Evolutionary conservation across 2,329 filamentous ascomycete genomes (phyloP).

Genomic region (Talaromyces sp.): DNA sequence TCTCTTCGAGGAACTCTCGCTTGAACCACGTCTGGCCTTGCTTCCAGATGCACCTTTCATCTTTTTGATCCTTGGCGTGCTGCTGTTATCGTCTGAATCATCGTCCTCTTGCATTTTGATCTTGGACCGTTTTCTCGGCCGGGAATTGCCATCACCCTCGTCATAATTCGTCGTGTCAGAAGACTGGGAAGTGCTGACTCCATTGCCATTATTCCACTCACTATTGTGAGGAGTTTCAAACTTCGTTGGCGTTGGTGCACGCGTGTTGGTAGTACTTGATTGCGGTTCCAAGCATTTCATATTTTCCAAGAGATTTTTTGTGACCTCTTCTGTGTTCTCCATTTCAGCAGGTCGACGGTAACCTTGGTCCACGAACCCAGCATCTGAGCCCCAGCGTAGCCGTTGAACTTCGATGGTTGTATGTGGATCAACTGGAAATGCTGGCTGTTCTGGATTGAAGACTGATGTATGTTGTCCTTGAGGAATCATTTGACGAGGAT

Average conservation of each 20-base stretch:
- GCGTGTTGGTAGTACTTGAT: conserved; percentile 58
- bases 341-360: conserved; percentile 57
- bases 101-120: conserved; percentile 41
- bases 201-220: conserved; percentile 20
- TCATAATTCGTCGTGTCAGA: conserved; percentile 18
- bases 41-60: conserved; percentile 42
- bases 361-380: conserved; percentile 59
- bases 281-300: conserved; percentile 57
- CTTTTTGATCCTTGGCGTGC: conserved; percentile 44
- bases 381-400: conserved; percentile 66
- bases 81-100: conserved; percentile 34
- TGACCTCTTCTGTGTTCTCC: conserved; percentile 57
- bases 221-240: conserved; percentile 16
- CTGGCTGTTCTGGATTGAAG: conserved; percentile 35
- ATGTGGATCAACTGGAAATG: conserved; percentile 33
- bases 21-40: conserved; percentile 33
- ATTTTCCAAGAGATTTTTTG: conserved; percentile 54
- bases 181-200: conserved; percentile 14
- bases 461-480: conserved; percentile 36
- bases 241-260: conserved; percentile 54
- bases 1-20: conserved; percentile 37
- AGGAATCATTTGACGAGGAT: conserved; percentile 25
- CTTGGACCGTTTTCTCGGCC: conserved; percentile 33
- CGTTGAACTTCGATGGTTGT: conserved; percentile 38
- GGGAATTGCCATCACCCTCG: conserved; percentile 24